Percentiles rank a stretch among this genome's conserved stretches.
phyloP scores from a whole-genome alignment of 352 stramenopile species.

The Phytophthora sansomeana region DNA sequence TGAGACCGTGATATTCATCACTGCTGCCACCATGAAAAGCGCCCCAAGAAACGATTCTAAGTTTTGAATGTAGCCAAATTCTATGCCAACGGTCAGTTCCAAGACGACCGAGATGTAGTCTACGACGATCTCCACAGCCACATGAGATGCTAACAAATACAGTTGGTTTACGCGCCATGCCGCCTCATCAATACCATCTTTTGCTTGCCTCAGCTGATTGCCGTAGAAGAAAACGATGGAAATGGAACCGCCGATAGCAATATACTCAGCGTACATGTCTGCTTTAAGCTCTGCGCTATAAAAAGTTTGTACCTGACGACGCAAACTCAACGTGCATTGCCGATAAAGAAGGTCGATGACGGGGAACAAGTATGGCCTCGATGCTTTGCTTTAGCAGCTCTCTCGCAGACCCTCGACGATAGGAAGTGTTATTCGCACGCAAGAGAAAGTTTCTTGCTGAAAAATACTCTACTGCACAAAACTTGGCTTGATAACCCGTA shows the following conservation, averaged over 20 bases:
- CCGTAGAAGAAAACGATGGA: constrained; percentile 42
- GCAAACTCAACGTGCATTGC: constrained; percentile 4
- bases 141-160: constrained; percentile 19
- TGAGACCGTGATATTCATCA: constrained; percentile 22
- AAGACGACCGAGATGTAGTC: constrained; percentile 36
- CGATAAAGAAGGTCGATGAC: not conserved
- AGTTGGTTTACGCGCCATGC: constrained; percentile 9
- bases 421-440: not conserved
- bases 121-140: constrained; percentile 30
- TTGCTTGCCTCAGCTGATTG: constrained; percentile 23
- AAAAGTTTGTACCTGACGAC: constrained; percentile 26
- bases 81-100: constrained; percentile 27
- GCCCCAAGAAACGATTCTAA: constrained; percentile 19
- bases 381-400: not conserved
- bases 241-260: constrained; percentile 43
- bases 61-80: constrained; percentile 14
- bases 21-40: constrained; percentile 17
- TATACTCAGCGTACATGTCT: constrained; percentile 54
- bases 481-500: constrained; percentile 32
- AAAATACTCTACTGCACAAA: constrained; percentile 23
- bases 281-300: constrained; percentile 40
- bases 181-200: not conserved
- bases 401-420: not conserved
- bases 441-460: constrained; percentile 9
- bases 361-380: not conserved